Base-by-base conservation (phyloP, 1,139 yeast genomes). In the Martiniozyma asiatica region DNA sequence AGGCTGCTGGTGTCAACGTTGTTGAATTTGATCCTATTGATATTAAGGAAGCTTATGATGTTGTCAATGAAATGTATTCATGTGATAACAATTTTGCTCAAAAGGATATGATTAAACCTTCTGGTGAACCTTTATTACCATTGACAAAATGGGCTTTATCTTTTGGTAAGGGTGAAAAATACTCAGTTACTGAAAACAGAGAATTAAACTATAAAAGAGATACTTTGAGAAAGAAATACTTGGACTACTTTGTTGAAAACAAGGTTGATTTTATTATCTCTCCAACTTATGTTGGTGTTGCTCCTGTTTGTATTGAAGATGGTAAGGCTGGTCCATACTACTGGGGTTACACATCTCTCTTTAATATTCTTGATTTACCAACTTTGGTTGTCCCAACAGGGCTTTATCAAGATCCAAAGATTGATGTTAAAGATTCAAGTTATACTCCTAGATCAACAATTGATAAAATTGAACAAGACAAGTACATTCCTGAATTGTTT, bases 331-430 rank as follows among this genome's bases (percentile, higher is more conserved):
- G 68, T 32, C 67, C 78, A 9, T 68, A 66, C 48, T 75, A 76
- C 53, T 78, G 92, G 89, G 76, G 82, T 4, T 78, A 77, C 56
- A 76, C 85, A 9, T 54, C 81, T 1, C 63, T 77, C 41, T 78
- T 72, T 63, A 76, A 75, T 48, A 48, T 75, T 33, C 53, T 74
- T 40, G 84, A 76, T 47, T 60, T 70, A 44, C 79, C 84, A 28
- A 63, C 74, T 24, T 63, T 73, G 35, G 63, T 63, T 3, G 58
- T 72, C 53, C 82, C 78, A 45, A 66, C 80, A 7, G 77, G 79
- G 10, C 51, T 73, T 39, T 59, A 51, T 45, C 80, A 71, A 45
- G 80, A 74, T 46, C 58, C 56, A 30, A 37, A 33, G 6, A 23
- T 51, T 22, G 58, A 53, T 31, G 35, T 41, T 10, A 43, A 40